Conservation (phyloP, 2,329 filamentous ascomycete genomes). For the Calonectria pseudoreteaudii region DNA sequence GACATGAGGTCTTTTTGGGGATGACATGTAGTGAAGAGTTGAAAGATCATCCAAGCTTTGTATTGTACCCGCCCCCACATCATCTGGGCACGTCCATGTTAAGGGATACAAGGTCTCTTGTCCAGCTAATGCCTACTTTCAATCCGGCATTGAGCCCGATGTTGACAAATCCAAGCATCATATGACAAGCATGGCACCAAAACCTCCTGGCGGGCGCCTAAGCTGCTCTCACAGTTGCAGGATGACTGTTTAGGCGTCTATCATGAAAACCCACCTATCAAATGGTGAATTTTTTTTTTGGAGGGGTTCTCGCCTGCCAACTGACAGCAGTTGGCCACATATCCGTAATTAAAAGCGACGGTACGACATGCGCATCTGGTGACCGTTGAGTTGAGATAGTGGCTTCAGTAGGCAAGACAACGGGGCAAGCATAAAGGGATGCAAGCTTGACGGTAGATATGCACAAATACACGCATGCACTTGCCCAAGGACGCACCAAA, state of each 20-base stretch:
- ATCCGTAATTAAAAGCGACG: slow-evolving; percentile 3
- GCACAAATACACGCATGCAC: background rate
- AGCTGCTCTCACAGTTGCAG: background rate
- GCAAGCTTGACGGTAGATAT: background rate
- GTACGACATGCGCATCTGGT: slow-evolving; percentile 3
- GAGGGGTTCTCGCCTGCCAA: background rate
- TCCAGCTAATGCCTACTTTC: background rate
- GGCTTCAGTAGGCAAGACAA: background rate
- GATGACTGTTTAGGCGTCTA: background rate
- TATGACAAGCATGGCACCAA: background rate
- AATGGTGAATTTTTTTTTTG: background rate
- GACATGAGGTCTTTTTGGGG: too few species aligned
- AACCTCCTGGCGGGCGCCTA: background rate
- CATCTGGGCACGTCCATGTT: background rate
- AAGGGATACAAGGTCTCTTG: background rate
- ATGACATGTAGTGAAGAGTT: background rate
- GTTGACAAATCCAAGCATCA: background rate
- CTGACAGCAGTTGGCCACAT: background rate
- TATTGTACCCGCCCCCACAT: background rate
- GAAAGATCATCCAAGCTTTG: background rate
- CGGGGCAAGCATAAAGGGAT: background rate
- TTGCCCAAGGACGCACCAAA: background rate
- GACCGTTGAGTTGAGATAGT: background rate
- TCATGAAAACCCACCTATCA: background rate
- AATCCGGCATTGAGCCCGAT: background rate